Evolutionary conservation across 2,329 filamentous ascomycete species (phyloP), one percentile per base, ranked within the genome.

Genomic region (Colletotrichum neosansevieriae): DNA sequence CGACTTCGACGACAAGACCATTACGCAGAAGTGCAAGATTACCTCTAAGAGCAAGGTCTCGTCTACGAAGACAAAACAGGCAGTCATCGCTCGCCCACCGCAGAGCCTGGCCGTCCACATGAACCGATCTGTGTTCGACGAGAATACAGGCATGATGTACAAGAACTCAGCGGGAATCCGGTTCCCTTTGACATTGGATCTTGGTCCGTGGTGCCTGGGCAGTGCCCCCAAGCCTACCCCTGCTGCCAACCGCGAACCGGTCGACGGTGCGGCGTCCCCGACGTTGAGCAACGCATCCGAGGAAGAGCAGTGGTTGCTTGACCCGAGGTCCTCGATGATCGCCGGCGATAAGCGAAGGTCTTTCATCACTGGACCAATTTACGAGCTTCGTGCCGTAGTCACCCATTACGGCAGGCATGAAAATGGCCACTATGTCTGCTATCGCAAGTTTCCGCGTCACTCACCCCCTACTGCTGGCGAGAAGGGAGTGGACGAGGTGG

Each of bases 361-460:
- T 2, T 85, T 82, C 69, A 80, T 88, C 9, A 81, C 81, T 0
- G 88, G 89, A 3, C 85, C 84, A 32, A 82, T 91, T 1, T 98
- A 97, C 76, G 89, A 93, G 75, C 83, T 98, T 15, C 88, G 92
- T 60, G 94, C 94, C 34, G 92, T 95, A 0, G 88, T 98, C 10
- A 96, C 94, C 1, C 96, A 98, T 76, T 93, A 92, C 70, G 96
- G 96, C 4, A 86, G 92, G 36, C 96, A 98, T 77, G 94, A 98
- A 70, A 97, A 97, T 74, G 96, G 96, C 0, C 96, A 99, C 80
- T 98, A 99, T 74, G 90, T 98, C 44, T 97, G 94, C 77, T 97
- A 96, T 78, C 88, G 93, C 58, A 92, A 91, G 74, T 91, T 93
- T 74, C 84, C 88, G 15, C 75, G 75, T 10, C 67, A 71, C 36